A percentile compares a stretch with the other conserved stretches of the same genome.
These are phyloP conservation scores for Letharia columbiana DNA, from an alignment of 495 filamentous ascomycete species.

Conservation along the genomic window DNA sequence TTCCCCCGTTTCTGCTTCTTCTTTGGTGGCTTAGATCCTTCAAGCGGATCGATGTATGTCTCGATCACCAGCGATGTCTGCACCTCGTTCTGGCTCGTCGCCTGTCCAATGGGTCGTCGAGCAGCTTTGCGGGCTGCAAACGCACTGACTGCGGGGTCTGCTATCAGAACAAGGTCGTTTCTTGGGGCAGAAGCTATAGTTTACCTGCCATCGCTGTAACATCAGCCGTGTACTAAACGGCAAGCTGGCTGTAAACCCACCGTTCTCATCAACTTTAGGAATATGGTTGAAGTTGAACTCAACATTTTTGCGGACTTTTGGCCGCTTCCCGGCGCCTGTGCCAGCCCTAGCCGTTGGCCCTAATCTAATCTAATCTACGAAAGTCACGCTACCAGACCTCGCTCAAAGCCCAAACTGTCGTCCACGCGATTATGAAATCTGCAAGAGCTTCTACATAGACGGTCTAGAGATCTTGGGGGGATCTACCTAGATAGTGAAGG, in stretches of 20 bases:
- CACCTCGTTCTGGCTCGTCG: not conserved
- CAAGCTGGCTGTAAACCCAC: not conserved
- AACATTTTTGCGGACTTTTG: not conserved
- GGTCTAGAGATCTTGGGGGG: not conserved
- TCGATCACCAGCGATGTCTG: not conserved
- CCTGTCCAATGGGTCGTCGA: not conserved
- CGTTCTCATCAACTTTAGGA: not conserved
- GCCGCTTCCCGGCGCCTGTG: no score
- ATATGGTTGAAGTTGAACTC: not conserved
- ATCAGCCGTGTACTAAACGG: not conserved
- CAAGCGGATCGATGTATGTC: not conserved
- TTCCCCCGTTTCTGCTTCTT: constrained; percentile 6
- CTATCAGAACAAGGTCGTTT: not conserved
- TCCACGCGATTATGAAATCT: not conserved
- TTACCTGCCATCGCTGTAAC: constrained; percentile 1
- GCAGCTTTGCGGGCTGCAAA: constrained; percentile 19
- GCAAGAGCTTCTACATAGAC: not conserved
- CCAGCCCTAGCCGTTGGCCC: no score
- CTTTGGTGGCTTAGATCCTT: not conserved
- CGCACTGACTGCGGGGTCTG: constrained; percentile 13
- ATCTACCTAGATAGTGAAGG: not conserved
- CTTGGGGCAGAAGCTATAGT: not conserved
- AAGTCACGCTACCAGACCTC: not conserved
- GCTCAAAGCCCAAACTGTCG: no score
- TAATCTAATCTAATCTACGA: not conserved